Conservation (phyloP, 192 early-diverging fungal genomes). For the Gaertneriomyces semiglobifer region DNA sequence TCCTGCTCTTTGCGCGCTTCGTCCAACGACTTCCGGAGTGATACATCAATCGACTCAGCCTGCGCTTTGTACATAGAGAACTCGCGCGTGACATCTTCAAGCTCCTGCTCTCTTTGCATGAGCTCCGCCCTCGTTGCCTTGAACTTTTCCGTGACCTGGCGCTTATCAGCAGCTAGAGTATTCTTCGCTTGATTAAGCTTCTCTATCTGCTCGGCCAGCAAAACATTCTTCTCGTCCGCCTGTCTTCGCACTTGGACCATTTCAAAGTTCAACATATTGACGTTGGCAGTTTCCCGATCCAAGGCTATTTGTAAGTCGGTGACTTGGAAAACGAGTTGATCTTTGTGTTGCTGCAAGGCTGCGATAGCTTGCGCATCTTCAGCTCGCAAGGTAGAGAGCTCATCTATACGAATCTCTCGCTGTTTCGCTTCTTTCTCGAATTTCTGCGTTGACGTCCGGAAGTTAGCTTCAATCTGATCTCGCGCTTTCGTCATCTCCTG, state of each 20-base stretch:
- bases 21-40: slow-evolving; percentile 24
- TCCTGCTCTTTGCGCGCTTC: slow-evolving; percentile 23
- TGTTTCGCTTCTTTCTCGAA: slow-evolving; percentile 40
- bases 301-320: slow-evolving; percentile 54
- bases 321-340: slow-evolving; percentile 58
- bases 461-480: slow-evolving; percentile 41
- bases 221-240: slow-evolving; percentile 42
- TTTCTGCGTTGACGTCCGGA: slow-evolving; percentile 39
- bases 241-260: slow-evolving; percentile 42
- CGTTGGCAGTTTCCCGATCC: slow-evolving; percentile 48
- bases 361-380: slow-evolving; percentile 41
- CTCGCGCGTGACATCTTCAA: slow-evolving; percentile 27
- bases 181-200: slow-evolving; percentile 43
- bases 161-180: slow-evolving; percentile 49
- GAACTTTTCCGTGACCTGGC: slow-evolving; percentile 46
- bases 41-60: slow-evolving; percentile 22
- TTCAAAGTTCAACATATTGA: slow-evolving; percentile 47
- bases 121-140: slow-evolving; percentile 41
- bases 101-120: slow-evolving; percentile 40
- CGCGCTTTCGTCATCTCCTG: slow-evolving; percentile 38
- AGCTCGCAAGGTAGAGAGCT: slow-evolving; percentile 33
- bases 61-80: slow-evolving; percentile 31
- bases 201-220: slow-evolving; percentile 47
- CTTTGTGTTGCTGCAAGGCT: slow-evolving; percentile 48
- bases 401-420: slow-evolving; percentile 41